A percentile compares a stretch with the other conserved stretches of the same genome.
phyloP scores from a whole-genome alignment of 257 asterid species.

The Coffea eugenioides region DNA sequence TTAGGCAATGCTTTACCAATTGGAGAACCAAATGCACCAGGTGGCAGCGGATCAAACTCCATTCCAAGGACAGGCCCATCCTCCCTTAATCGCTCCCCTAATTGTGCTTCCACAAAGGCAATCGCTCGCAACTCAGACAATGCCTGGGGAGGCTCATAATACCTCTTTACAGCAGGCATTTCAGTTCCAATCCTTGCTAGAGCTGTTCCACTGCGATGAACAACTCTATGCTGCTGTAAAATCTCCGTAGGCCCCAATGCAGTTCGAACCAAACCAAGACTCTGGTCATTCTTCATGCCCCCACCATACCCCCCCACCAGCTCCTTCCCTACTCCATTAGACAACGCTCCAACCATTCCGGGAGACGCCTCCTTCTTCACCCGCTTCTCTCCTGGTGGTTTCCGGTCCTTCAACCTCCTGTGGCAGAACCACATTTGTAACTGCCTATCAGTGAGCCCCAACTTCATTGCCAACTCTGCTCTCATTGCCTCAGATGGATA shows the following conservation, averaged over 20 bases:
- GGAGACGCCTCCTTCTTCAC: constrained; percentile 41
- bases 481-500: constrained; percentile 80
- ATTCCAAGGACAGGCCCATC: constrained; percentile 94
- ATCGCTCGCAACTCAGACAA: constrained; percentile 75
- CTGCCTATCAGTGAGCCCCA: constrained; percentile 86
- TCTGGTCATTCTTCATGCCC: constrained; percentile 39
- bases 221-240: constrained; percentile 41
- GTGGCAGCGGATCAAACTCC: constrained; percentile 95
- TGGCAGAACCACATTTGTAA: constrained; percentile 99
- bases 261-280: constrained; percentile 36
- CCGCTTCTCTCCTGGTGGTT: constrained; percentile 52
- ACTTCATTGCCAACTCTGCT: constrained; percentile 69
- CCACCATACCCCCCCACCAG: constrained; percentile 25
- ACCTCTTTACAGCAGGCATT: constrained; percentile 56
- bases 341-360: constrained; percentile 33
- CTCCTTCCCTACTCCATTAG: constrained; percentile 41
- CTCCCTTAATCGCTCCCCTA: constrained; percentile 78
- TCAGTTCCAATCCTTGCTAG: constrained; percentile 66
- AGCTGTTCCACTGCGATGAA: constrained; percentile 70
- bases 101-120: constrained; percentile 78
- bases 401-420: constrained; percentile 85
- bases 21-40: constrained; percentile 92
- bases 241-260: constrained; percentile 36
- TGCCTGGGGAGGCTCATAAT: constrained; percentile 72
- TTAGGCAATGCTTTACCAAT: constrained; percentile 43